These are phyloP conservation scores for maize (Zea mays) DNA, from an alignment of 176 grass and related monocot genomes.

Conservation along the genomic window Zm-B73-REFERENCE-NAM-5.0 NC_050097.1:124646001-124646500, in stretches of 20 bases:
- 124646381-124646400: slow-evolving; percentile 87
- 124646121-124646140: not conserved
- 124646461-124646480: not conserved
- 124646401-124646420: not conserved
- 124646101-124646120: not conserved
- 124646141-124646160: not conserved
- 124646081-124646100: too few species aligned
- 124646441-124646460: not conserved
- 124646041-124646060: not conserved
- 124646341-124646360: slow-evolving; percentile 89
- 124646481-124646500: not conserved
- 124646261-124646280: not conserved
- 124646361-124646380: slow-evolving; percentile 99
- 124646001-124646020: not conserved
- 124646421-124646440: not conserved
- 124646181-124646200: slow-evolving; percentile 3
- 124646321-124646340: slow-evolving; percentile 97
- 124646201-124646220: slow-evolving; percentile 22
- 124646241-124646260: not conserved
- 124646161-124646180: slow-evolving; percentile 1
- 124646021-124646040: not conserved
- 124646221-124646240: not conserved
- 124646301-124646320: slow-evolving; percentile 70
- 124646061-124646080: not conserved
- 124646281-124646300: slow-evolving; percentile 17